These are phyloP conservation scores for Thuidium tamariscinum DNA, from an alignment of 225 moss, liverwort and hornwort species.

Conservation along the genomic window DNA sequence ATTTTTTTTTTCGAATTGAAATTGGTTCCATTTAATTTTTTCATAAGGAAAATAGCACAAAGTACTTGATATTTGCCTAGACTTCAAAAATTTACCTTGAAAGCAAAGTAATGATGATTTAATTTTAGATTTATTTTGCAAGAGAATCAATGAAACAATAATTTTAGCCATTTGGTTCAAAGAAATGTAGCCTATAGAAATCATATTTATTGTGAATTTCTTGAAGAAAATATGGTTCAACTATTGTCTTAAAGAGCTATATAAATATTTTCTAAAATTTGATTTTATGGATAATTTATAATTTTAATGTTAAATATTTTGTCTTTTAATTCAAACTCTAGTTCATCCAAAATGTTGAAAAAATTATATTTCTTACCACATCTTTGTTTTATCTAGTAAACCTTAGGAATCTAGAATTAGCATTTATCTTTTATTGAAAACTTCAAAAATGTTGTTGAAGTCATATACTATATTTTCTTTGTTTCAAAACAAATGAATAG, in stretches of 20 bases:
- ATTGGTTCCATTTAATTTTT: rapidly evolving
- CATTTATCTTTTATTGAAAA: neutral
- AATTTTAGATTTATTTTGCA: neutral
- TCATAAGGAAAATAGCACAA: neutral
- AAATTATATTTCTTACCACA: neutral
- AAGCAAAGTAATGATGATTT: neutral
- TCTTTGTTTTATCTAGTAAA: rapidly evolving
- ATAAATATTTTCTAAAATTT: neutral
- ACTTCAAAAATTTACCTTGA: neutral
- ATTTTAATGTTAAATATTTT: neutral
- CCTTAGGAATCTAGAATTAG: rapidly evolving
- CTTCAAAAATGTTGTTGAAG: neutral
- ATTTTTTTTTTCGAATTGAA: neutral
- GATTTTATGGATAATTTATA: neutral
- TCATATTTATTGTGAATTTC: too few species aligned
- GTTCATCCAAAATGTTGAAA: neutral
- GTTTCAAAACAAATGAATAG: too few species aligned
- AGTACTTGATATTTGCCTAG: rapidly evolving
- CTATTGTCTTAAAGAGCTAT: rapidly evolving
- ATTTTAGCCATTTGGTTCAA: too few species aligned
- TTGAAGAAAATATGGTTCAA: rapidly evolving
- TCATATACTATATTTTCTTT: neutral
- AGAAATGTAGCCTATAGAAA: too few species aligned
- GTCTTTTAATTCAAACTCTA: too few species aligned
- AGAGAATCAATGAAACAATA: neutral